Conservation (phyloP, 305 asterid genomes). For the Striga hermonthica region DNA sequence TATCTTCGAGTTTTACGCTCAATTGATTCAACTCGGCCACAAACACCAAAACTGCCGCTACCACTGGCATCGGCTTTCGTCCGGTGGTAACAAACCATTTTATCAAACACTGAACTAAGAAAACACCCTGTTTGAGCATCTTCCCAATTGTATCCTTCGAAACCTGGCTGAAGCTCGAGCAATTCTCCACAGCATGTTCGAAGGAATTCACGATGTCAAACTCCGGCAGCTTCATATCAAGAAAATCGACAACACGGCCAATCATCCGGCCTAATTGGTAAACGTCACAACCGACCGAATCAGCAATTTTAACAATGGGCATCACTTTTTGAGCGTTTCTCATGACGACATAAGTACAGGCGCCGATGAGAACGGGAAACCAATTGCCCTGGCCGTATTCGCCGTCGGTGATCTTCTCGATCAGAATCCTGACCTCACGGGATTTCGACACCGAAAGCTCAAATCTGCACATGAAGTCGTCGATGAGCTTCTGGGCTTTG, state of each 20-base stretch:
- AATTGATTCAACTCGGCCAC: slow-evolving; percentile 57
- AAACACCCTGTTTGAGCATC: slow-evolving; percentile 72
- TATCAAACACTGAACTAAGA: slow-evolving; percentile 76
- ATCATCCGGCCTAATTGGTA: slow-evolving; percentile 73
- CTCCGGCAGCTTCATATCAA: slow-evolving; percentile 60
- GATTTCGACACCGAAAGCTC: slow-evolving; percentile 42
- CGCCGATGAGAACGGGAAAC: slow-evolving; percentile 65
- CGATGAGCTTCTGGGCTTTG: slow-evolving; percentile 50
- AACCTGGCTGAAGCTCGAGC: slow-evolving; percentile 38
- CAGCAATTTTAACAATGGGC: slow-evolving; percentile 49
- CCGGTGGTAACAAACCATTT: slow-evolving; percentile 86
- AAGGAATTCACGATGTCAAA: slow-evolving; percentile 57
- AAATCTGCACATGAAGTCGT: slow-evolving; percentile 43
- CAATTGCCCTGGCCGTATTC: slow-evolving; percentile 74
- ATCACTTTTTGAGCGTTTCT: slow-evolving; percentile 48
- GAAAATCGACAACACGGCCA: slow-evolving; percentile 54
- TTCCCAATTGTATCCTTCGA: slow-evolving; percentile 38
- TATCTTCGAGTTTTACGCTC: slow-evolving; percentile 48
- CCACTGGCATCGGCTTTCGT: slow-evolving; percentile 73
- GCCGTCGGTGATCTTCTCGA: slow-evolving; percentile 49
- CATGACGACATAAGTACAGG: slow-evolving; percentile 73
- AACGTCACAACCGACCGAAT: slow-evolving; percentile 54
- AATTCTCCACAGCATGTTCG: slow-evolving; percentile 37
- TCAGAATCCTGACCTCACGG: slow-evolving; percentile 41
- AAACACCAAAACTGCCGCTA: slow-evolving; percentile 72